Percentiles rank a stretch among this genome's conserved stretches.
phyloP scores from a whole-genome alignment of 2,329 filamentous ascomycete species.

The Thielaviopsis euricoi region DNA sequence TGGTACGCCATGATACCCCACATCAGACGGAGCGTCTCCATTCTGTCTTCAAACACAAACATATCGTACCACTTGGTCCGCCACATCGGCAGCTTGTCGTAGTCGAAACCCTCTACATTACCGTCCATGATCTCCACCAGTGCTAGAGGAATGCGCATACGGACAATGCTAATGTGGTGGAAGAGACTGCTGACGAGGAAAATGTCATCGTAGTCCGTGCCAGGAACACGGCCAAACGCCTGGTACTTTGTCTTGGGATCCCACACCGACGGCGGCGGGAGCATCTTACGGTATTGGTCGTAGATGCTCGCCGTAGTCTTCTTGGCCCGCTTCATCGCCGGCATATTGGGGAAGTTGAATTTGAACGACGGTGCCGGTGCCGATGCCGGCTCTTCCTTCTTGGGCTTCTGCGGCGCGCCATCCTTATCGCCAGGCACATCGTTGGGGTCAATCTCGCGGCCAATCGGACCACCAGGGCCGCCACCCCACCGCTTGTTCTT shows the following conservation, averaged over 20 bases:
- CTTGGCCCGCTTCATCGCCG: constrained; percentile 30
- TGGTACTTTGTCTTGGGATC: constrained; percentile 42
- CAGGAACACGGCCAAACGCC: constrained; percentile 34
- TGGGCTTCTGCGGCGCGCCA: constrained; percentile 16
- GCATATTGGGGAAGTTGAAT: constrained; percentile 12
- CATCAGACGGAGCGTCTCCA: constrained; percentile 38
- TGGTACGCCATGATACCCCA: constrained; percentile 45
- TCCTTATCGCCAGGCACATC: constrained; percentile 31
- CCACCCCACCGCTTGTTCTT: constrained; percentile 45
- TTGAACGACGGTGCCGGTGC: constrained; percentile 12
- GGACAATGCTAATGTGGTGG: constrained; percentile 42
- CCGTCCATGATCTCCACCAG: constrained; percentile 38
- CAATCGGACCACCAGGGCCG: constrained; percentile 44
- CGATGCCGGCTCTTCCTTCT: constrained; percentile 8
- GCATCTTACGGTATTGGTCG: constrained; percentile 46
- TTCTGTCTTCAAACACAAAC: constrained; percentile 34
- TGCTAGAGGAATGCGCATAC: constrained; percentile 38
- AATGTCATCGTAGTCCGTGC: constrained; percentile 39
- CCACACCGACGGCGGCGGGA: constrained; percentile 40
- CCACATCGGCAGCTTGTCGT: constrained; percentile 37
- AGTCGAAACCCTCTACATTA: constrained; percentile 25
- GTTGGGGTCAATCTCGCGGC: constrained; percentile 39
- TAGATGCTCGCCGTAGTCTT: constrained; percentile 37
- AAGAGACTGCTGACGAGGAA: constrained; percentile 45
- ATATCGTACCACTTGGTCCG: constrained; percentile 46